These are phyloP conservation scores for Leptographium procerum DNA, from an alignment of 2,329 filamentous ascomycete genomes.

Conservation along the genomic window DNA sequence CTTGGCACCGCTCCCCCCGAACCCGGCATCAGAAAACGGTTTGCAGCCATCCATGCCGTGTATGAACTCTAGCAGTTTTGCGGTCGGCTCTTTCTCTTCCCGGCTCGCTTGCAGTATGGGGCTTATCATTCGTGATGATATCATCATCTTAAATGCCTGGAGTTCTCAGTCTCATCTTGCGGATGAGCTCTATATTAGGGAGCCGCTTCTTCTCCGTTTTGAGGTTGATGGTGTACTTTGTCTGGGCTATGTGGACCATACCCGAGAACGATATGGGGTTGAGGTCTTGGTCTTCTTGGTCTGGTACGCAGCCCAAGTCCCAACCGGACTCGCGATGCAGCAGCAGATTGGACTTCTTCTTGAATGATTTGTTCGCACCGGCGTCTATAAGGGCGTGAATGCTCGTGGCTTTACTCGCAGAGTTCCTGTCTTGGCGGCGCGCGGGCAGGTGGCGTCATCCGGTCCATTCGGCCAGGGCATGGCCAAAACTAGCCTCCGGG, in stretches of 20 bases:
- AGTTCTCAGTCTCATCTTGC: conserved; percentile 12
- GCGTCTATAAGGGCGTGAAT: conserved; percentile 13
- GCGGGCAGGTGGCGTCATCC: background rate
- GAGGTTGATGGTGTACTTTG: conserved; percentile 17
- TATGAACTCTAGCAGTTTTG: background rate
- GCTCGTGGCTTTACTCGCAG: background rate
- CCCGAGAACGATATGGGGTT: conserved; percentile 15
- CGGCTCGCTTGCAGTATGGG: background rate
- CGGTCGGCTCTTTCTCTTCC: background rate
- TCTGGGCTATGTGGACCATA: conserved; percentile 16
- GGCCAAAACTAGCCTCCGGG: conserved; percentile 15
- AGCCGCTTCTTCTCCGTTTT: conserved; percentile 17
- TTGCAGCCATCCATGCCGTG: background rate
- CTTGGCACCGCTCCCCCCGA: background rate
- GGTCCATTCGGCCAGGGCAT: conserved; percentile 11
- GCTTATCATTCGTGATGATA: background rate
- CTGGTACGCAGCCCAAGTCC: conserved; percentile 24
- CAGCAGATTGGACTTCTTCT: conserved; percentile 20
- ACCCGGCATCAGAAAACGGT: background rate
- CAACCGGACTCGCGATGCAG: conserved; percentile 22
- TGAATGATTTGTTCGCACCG: conserved; percentile 20
- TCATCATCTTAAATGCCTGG: conserved; percentile 6
- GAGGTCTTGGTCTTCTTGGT: conserved; percentile 22
- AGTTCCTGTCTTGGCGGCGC: no score
- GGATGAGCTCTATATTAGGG: conserved; percentile 19